Evolutionary conservation across 1,284 basidiomycete species (phyloP), one percentile per base, ranked within the genome.

Genomic region (Trichosporon sp.): DNA sequence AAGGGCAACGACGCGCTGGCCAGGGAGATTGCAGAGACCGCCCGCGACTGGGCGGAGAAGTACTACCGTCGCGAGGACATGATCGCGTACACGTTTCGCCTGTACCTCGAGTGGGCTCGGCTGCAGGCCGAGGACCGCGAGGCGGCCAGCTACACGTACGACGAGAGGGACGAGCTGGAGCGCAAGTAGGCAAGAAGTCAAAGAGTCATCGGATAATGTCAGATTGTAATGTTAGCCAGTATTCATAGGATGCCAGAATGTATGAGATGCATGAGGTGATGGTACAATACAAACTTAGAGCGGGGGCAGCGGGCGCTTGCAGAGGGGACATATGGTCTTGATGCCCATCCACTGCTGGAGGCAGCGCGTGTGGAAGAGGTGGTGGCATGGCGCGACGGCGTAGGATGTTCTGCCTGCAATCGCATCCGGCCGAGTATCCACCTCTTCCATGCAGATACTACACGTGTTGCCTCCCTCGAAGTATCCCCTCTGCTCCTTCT

Each of bases 271-370:
- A 35, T 31, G 51, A 5, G 54, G 8, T 61, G 59, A 61, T 63
- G 46, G 26, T 46, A 51, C 65, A 37, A n/a, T 54, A 21, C 10
- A 26, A 37, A 10, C 31, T 68, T 84, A 93, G 64, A 94, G 84
- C 7, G 92, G 91, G 10, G 92, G 92, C 67, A 94, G 82, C 2
- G 90, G 90, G 71, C 92, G 86, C 74, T 92, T 90, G 82, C 92
- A 94, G 75, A 93, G 90, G n/a, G 92, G 92, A 79, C 92, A 94
- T 65, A 94, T 92, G 74, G 92, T 93, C 91, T 95, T 95, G 84
- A 95, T 92, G 54, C 91, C 91, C 76, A 95, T 87, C 93, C 93
- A 96, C 89, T 92, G 80, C 7, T 69, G 91, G 37, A 96, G 85
- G 85, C 93, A 96, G 46, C 90, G 90, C 0, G 92, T 94, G 79